phyloP scores from a whole-genome alignment of 257 asterid species.

The Solanum pinnatisectum region DNA sequence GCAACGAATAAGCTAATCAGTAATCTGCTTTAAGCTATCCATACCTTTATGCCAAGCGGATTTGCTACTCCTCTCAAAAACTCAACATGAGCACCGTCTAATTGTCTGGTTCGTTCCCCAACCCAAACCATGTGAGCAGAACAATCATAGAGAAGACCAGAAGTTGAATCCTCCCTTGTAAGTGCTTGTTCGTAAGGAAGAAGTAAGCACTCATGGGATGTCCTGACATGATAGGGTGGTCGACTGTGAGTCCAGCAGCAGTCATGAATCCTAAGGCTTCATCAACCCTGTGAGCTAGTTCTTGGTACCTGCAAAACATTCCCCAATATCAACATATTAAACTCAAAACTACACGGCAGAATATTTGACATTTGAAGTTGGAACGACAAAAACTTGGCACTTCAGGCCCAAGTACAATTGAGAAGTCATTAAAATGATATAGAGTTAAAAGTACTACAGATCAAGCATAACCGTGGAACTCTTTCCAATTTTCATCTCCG shows the following conservation, averaged over 20 bases:
- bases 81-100: conserved; percentile 73
- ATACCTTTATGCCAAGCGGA: conserved; percentile 76
- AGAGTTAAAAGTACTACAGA: neutral
- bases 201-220: conserved; percentile 72
- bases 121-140: conserved; percentile 91
- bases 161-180: conserved; percentile 64
- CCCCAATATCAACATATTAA: neutral
- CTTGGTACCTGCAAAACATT: conserved; percentile 49
- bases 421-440: neutral
- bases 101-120: conserved; percentile 72
- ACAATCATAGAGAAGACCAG: conserved; percentile 71
- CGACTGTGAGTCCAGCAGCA: conserved; percentile 70
- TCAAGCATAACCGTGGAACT: neutral
- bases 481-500: neutral
- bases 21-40: neutral
- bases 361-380: no score
- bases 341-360: neutral
- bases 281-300: conserved; percentile 73
- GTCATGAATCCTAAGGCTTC: conserved; percentile 88
- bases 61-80: conserved; percentile 71
- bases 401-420: no score
- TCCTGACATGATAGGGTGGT: conserved; percentile 77
- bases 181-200: conserved; percentile 76
- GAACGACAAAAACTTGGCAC: no score
- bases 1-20: neutral